Conservation (phyloP, 768 basidiomycete genomes). For the Rhodotorula kratochvilovae region DNA sequence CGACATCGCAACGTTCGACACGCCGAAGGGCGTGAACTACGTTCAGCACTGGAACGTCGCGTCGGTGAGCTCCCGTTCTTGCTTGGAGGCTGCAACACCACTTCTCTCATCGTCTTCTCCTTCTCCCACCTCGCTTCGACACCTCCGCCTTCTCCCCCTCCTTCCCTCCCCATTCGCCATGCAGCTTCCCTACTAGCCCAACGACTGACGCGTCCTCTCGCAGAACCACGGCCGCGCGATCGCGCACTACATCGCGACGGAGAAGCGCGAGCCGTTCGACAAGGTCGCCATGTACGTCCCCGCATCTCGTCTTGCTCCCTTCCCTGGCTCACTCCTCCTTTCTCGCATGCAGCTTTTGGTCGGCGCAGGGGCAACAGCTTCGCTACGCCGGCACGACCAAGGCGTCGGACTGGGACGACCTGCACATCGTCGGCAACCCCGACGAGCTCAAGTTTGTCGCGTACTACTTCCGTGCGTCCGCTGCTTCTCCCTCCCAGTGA, state of each 20-base stretch:
- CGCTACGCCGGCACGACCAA: slow-evolving; percentile 73
- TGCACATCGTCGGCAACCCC: slow-evolving; percentile 70
- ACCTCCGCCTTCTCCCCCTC: too few relatives aligned
- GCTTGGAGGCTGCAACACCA: too few relatives aligned
- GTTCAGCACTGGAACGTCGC: slow-evolving; percentile 78
- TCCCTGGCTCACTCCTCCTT: not conserved
- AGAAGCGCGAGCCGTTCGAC: slow-evolving; percentile 58
- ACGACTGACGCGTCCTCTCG: not conserved
- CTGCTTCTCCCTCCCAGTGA: not conserved
- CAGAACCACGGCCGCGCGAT: slow-evolving; percentile 74
- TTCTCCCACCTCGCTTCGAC: too few relatives aligned
- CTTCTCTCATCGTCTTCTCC: too few relatives aligned
- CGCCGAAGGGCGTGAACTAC: slow-evolving; percentile 53
- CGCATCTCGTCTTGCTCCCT: not conserved
- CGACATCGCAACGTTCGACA: slow-evolving; percentile 77
- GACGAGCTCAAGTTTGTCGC: slow-evolving; percentile 79
- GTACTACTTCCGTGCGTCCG: slow-evolving; percentile 54
- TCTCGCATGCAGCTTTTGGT: slow-evolving; percentile 72
- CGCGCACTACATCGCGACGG: slow-evolving; percentile 68
- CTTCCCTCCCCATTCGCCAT: too few relatives aligned
- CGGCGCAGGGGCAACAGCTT: slow-evolving; percentile 73
- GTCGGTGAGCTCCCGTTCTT: too few relatives aligned
- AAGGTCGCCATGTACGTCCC: slow-evolving; percentile 52
- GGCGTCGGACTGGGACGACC: slow-evolving; percentile 61
- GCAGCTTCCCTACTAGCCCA: too few relatives aligned